Percentiles rank a stretch among this genome's conserved stretches.
phyloP scores from a whole-genome alignment of 108 stramenopile genomes.

The Asterionellopsis glacialis region DNA sequence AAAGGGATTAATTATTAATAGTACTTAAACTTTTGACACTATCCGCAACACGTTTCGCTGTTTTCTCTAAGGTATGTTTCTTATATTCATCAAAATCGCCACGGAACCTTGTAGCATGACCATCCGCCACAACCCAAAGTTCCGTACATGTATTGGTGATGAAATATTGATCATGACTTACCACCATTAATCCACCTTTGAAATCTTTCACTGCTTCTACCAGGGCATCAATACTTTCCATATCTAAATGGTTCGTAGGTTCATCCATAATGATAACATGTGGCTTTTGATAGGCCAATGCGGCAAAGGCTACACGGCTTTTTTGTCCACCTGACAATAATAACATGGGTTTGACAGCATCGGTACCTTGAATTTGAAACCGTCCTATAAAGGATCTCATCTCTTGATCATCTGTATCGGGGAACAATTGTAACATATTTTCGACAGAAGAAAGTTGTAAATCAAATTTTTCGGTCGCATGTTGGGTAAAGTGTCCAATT shows the following conservation, averaged over 20 bases:
- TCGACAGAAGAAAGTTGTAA: slow-evolving; percentile 79
- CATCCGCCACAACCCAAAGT: slow-evolving; percentile 82
- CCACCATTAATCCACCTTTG: slow-evolving; percentile 87
- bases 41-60: slow-evolving; percentile 74
- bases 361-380: slow-evolving; percentile 89
- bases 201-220: slow-evolving; percentile 84
- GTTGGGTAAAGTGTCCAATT: slow-evolving; percentile 96
- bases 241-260: slow-evolving; percentile 94
- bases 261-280: slow-evolving; percentile 97
- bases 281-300: slow-evolving; percentile 88
- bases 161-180: slow-evolving; percentile 93
- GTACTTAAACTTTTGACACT: slow-evolving; percentile 69
- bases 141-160: slow-evolving; percentile 75
- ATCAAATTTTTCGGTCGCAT: slow-evolving; percentile 92
- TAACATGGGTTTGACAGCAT: slow-evolving; percentile 92
- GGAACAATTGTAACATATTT: slow-evolving; percentile 83
- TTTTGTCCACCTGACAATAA: slow-evolving; percentile 95
- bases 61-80: slow-evolving; percentile 61
- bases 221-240: slow-evolving; percentile 96
- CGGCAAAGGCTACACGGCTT: slow-evolving; percentile 93
- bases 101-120: slow-evolving; percentile 60
- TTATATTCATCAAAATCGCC: slow-evolving; percentile 86
- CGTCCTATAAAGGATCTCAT: slow-evolving; percentile 88
- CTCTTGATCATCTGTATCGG: slow-evolving; percentile 83
- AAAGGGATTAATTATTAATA: slow-evolving; percentile 47